phyloP scores from a whole-genome alignment of 495 filamentous ascomycete species.

The Tricharina praecox region DNA sequence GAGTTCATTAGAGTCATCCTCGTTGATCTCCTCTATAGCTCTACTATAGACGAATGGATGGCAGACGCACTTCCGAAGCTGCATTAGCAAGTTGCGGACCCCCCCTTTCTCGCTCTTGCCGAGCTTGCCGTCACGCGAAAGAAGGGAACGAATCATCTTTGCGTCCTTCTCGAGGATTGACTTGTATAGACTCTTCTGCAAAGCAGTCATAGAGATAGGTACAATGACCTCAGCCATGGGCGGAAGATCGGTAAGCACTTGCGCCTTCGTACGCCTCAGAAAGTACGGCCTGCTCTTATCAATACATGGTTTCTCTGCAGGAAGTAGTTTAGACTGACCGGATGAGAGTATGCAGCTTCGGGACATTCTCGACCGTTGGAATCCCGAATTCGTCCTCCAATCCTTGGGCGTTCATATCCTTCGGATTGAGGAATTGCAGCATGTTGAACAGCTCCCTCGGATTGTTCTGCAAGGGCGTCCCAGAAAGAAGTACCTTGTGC shows the following conservation, averaged over 20 bases:
- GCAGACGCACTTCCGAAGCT: conserved; percentile 83
- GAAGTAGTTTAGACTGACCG: conserved; percentile 41
- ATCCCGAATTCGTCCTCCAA: conserved; percentile 58
- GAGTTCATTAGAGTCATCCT: conserved; percentile 27
- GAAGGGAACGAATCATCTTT: conserved; percentile 72
- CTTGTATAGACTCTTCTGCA: conserved; percentile 90
- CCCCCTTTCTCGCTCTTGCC: conserved; percentile 55
- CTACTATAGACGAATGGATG: conserved; percentile 89
- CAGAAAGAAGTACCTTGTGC: conserved; percentile 72
- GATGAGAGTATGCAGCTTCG: conserved; percentile 65
- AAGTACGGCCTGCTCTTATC: conserved; percentile 29
- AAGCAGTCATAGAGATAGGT: conserved; percentile 74
- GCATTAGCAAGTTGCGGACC: conserved; percentile 86
- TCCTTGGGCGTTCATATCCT: conserved; percentile 42
- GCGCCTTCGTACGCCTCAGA: conserved; percentile 66
- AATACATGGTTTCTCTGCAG: not conserved
- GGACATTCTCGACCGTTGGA: conserved; percentile 63
- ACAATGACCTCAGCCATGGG: conserved; percentile 89
- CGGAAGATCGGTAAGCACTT: conserved; percentile 77
- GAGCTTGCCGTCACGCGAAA: conserved; percentile 40
- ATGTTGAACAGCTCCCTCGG: conserved; percentile 87
- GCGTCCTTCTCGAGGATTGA: conserved; percentile 82
- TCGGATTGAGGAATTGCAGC: conserved; percentile 71
- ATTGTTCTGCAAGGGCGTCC: conserved; percentile 89
- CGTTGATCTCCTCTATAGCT: conserved; percentile 62